Percentiles rank a stretch among this genome's conserved stretches.
These are phyloP conservation scores for Lactarius indigo DNA, from an alignment of 768 basidiomycete species.

Conservation along the genomic window DNA sequence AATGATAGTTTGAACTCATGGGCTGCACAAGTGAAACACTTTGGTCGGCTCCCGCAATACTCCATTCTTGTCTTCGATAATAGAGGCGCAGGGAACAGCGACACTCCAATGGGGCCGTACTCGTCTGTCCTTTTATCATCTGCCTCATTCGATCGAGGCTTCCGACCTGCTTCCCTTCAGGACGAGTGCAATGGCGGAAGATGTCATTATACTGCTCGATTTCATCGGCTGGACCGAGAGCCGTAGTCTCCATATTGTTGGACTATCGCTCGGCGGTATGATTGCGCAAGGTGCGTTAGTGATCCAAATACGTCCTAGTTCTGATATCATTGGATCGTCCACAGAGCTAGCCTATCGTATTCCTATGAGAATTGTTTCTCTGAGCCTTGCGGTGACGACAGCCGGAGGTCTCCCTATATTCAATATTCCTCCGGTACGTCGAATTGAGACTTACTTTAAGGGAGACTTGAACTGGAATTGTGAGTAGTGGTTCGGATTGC, in stretches of 20 bases:
- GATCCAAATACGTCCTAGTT: not conserved
- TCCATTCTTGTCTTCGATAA: conserved; percentile 78
- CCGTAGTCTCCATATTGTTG: conserved; percentile 64
- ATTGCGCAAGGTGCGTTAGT: conserved; percentile 62
- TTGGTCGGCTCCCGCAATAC: conserved; percentile 50
- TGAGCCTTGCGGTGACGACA: conserved; percentile 67
- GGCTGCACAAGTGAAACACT: conserved; percentile 62
- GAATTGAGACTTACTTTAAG: not conserved
- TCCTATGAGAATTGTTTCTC: conserved; percentile 61
- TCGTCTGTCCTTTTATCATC: conserved; percentile 44
- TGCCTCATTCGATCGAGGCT: not conserved
- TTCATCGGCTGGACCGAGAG: conserved; percentile 67
- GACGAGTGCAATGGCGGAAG: conserved; percentile 76
- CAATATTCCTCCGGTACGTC: conserved; percentile 62
- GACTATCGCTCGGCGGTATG: conserved; percentile 80
- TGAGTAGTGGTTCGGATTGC: conserved; percentile 27
- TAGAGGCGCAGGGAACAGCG: conserved; percentile 76
- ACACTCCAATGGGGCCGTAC: conserved; percentile 70
- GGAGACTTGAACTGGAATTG: not conserved
- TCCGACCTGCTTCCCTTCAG: conserved; percentile 34
- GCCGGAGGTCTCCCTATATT: conserved; percentile 55
- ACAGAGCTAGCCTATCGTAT: conserved; percentile 67
- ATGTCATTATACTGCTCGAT: conserved; percentile 62
- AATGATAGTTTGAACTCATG: conserved; percentile 64
- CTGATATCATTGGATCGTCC: not conserved